Evolutionary conservation across 2,329 filamentous ascomycete species (phyloP), one percentile per base, ranked within the genome.

Genomic region (Phymatotrichopsis omnivora): DNA sequence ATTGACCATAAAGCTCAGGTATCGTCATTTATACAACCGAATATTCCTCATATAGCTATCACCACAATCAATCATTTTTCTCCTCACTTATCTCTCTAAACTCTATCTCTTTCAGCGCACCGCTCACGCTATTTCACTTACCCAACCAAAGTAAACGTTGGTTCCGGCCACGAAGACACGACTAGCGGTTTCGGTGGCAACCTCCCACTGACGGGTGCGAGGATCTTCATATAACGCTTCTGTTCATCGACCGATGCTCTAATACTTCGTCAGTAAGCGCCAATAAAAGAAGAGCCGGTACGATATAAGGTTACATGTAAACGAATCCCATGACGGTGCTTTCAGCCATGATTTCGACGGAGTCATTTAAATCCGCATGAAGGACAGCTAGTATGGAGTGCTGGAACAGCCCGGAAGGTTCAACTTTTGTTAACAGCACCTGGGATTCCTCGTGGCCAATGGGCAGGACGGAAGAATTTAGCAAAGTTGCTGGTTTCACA

Each of bases 301-400:
- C 30, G 54, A 36, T 55, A n/a, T n/a, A n/a, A n/a, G n/a, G n/a
- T n/a, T n/a, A 57, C 12, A 96, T 82, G 60, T 94, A 95, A 23
- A 95, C 74, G 60, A 93, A 98, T 0, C 91, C 91, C 73, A 93
- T 82, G 23, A 96, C 79, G 45, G 80, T 82, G 6, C 86, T 78
- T 56, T 87, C 81, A 10, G 85, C 75, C 33, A 96, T 78, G 1
- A 76, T 73, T 36, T 84, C 78, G 5, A 81, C 73, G 1, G 74
- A 67, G 50, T 91, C 85, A 35, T 74, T 78, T 0, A 75, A 65
- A 2, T 75, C 72, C 34, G 82, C 85, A 60, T 86, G 78, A 64
- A 93, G 85, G 42, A 98, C 79, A 0, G 89, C 85, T 7, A 96
- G 68, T 1, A 93, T 73, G 61, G 81, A 83, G 60, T 93, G 86